These are phyloP conservation scores for Corylus heterophylla DNA, from an alignment of 306 rosid genomes.

Conservation along the genomic window DNA sequence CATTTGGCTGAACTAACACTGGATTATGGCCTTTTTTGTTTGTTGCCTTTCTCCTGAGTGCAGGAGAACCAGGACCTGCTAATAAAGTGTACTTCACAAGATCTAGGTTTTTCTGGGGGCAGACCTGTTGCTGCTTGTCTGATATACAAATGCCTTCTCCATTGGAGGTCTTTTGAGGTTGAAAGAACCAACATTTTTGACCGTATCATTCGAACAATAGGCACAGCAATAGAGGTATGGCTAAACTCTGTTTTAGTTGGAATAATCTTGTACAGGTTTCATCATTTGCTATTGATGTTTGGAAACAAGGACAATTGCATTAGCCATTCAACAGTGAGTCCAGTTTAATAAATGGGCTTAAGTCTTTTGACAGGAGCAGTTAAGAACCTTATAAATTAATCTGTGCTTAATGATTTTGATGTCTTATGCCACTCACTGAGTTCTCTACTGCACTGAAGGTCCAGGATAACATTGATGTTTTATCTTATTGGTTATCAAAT, in stretches of 20 bases:
- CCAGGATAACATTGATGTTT: conserved; percentile 59
- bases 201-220: conserved; percentile 59
- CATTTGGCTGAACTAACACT: not conserved
- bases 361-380: conserved; percentile 6
- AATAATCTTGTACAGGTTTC: too few species aligned
- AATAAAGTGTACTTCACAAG: conserved; percentile 73
- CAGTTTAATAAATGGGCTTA: conserved; percentile 13
- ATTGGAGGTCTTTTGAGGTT: conserved; percentile 88
- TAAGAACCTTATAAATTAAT: not conserved
- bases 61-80: conserved; percentile 82
- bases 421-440: conserved; percentile 9
- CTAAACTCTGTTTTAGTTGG: too few species aligned
- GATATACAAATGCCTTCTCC: conserved; percentile 76
- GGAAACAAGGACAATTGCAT: too few species aligned
- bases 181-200: conserved; percentile 80
- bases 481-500: conserved; percentile 87
- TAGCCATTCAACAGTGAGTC: not conserved
- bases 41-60: conserved; percentile 9
- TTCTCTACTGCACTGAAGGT: conserved; percentile 40
- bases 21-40: not conserved
- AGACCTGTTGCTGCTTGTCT: conserved; percentile 75
- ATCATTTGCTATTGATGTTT: too few species aligned
- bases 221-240: conserved; percentile 64
- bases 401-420: conserved; percentile 2
- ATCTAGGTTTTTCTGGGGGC: conserved; percentile 62